Base-by-base conservation (phyloP, 129 eudicot genomes). In the Logfia minima region DNA sequence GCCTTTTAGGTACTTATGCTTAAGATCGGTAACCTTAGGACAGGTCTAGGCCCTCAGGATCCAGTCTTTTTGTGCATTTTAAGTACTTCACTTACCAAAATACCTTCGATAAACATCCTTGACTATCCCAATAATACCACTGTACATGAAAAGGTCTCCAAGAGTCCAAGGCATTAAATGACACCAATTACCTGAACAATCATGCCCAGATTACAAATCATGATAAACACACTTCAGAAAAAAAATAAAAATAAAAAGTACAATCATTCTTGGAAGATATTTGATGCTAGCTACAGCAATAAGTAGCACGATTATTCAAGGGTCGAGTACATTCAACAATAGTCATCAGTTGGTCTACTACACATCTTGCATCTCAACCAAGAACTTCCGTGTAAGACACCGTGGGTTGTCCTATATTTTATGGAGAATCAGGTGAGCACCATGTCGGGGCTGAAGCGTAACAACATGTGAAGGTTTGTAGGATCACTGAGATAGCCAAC, bases 401-500 rank as follows among this genome's bases (percentile, higher is more conserved):
- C 32, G 39, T 19, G 17, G 68, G 52, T 58, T 66, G 72, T 74
- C 66, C 34, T 71, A 77, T 24, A 85, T 74, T 55, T 85, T 85
- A 51, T 22, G 84, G 24, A 88, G 81, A 26, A 76, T 81, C 35
- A 88, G 26, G 19, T 79, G 87, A 35, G 86, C 90, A 52, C 90
- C 90, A 35, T 76, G 31, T 70, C 84, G 87, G 3, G 93, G 90
- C 75, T 80, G 85, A 52, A 86, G 88, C 11, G 87, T 81, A 3
- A 77, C 82, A 48, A 74, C 82, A 53, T 69, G 77, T 0, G 80
- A 56, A 66, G 93, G 93, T 78, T 35, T 75, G 78, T 73, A 84
- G 84, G 51, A 89, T 84, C 51, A 81, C 65, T 0, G 87, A 83
- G 61, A 89, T 59, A 17, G 85, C 85, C 75, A 86, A 22, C 84